A percentile compares a stretch with the other conserved stretches of the same genome.
phyloP scores from a whole-genome alignment of 768 basidiomycete species.

The Phylloporus arenicola region DNA sequence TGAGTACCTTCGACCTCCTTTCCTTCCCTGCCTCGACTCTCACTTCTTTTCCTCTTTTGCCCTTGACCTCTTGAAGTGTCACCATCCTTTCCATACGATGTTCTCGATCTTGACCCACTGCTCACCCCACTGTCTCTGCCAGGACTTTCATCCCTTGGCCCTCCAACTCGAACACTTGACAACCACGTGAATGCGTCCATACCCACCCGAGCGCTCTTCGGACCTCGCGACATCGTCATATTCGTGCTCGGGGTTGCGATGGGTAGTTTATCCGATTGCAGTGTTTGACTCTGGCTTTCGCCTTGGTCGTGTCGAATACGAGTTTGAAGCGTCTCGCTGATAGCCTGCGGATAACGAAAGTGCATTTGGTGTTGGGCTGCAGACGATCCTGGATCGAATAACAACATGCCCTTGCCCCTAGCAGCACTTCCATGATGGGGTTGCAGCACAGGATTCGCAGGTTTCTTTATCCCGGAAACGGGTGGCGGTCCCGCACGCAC shows the following conservation, averaged over 20 bases:
- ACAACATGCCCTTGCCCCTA: constrained; percentile 23
- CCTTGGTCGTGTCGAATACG: constrained; percentile 13
- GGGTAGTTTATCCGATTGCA: constrained; percentile 13
- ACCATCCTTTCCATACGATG: constrained; percentile 20
- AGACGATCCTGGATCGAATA: constrained; percentile 35
- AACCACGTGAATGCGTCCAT: constrained; percentile 73
- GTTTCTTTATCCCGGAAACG: constrained; percentile 15
- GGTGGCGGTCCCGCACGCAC: constrained; percentile 51
- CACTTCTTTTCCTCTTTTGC: constrained; percentile 40
- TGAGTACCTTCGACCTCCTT: constrained; percentile 38
- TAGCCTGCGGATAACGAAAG: constrained; percentile 31
- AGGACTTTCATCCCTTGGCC: constrained; percentile 50
- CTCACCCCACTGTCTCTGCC: constrained; percentile 48
- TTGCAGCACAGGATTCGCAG: constrained; percentile 27
- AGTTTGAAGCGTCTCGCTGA: constrained; percentile 8
- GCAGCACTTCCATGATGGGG: constrained; percentile 32
- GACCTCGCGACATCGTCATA: constrained; percentile 45
- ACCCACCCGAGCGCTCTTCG: constrained; percentile 50
- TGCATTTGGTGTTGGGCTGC: constrained; percentile 17
- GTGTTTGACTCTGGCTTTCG: constrained; percentile 5
- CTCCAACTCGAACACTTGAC: constrained; percentile 64
- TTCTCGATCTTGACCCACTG: constrained; percentile 39
- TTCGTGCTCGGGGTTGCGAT: constrained; percentile 25
- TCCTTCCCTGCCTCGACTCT: constrained; percentile 33
- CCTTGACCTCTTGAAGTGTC: constrained; percentile 5